Base-by-base conservation (phyloP, 1,284 basidiomycete species). In the Ganoderma resinaceum region DNA sequence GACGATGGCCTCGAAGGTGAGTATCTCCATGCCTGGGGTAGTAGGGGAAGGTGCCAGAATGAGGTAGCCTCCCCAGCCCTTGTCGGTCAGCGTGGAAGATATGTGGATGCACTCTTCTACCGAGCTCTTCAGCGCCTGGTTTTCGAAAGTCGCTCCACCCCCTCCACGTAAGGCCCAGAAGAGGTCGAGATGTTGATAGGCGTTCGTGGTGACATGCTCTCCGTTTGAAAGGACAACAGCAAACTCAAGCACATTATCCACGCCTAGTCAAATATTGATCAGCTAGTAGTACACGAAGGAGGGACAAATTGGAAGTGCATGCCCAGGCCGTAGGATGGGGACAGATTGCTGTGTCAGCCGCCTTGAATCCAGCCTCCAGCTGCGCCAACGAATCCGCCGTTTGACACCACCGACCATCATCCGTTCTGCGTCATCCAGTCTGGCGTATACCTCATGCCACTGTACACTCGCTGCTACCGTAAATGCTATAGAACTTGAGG, bases 141-240 rank as follows among this genome's bases (percentile, higher is more conserved):
- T n/a, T n/a, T n/a, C 84, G 68, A 76, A 85, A 11, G 82, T 84
- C 9, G 82, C 77, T 3, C 83, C 83, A 1, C 86, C 85, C 1
- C 86, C 85, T 3, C 85, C 86, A 31, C 82, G 80, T 59, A 87
- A 72, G 0, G 85, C 85, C 83, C 84, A 87, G 75, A 86, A 87
- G 5, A 87, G 75, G 66, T 85, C 82, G 0, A 76, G 1, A 68
- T 84, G 77, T 11, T 76, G 69, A 67, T 78, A 73, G 1, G 74
- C 66, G 67, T 84, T 84, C 23, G 76, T 82, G 6, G 74, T 79
- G 43, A 82, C 67, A 42, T 76, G 72, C 0, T 76, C 68, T 7
- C 83, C 85, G 33, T 74, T 72, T 1, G 84, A 73, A 1, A 77
- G 80, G 33, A 85, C 81, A 20, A 84, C 70, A 0, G 77, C 78